Evolutionary conservation across 306 rosid genomes (phyloP).

Genomic region (Pueraria montana): DNA sequence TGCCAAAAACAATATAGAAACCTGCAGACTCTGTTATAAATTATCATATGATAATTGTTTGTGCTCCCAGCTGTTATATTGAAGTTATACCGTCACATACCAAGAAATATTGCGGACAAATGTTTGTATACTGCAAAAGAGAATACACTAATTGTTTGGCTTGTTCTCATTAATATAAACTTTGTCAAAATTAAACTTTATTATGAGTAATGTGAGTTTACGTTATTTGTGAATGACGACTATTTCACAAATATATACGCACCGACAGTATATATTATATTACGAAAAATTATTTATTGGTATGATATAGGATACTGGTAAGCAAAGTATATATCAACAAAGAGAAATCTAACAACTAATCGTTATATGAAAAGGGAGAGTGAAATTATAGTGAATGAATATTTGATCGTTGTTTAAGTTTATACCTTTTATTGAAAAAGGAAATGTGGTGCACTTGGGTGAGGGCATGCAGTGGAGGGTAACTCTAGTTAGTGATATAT

Average conservation of each 20-base stretch:
- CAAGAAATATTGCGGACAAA: neutral
- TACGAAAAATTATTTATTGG: neutral
- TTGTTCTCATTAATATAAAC: neutral
- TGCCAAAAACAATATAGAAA: neutral
- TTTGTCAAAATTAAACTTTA: neutral
- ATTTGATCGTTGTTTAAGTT: neutral
- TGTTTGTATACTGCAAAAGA: neutral
- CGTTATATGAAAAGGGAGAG: neutral
- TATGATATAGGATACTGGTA: neutral
- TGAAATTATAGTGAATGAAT: neutral
- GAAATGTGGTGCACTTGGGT: neutral
- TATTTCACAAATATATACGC: neutral
- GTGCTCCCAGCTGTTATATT: neutral
- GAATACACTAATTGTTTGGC: neutral
- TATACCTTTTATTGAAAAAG: neutral
- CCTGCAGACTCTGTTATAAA: neutral
- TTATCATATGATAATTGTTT: neutral
- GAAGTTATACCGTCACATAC: neutral
- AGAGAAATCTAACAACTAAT: neutral
- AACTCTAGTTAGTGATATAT: neutral
- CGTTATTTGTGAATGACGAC: neutral
- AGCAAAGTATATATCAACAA: neutral
- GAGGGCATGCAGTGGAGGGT: neutral
- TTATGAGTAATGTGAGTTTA: neutral
- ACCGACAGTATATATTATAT: conserved; percentile 13